A percentile compares a stretch with the other conserved stretches of the same genome.
Evolutionary conservation across 2,329 filamentous ascomycete genomes (phyloP).

Genomic region (Clarireedia hainanense): DNA sequence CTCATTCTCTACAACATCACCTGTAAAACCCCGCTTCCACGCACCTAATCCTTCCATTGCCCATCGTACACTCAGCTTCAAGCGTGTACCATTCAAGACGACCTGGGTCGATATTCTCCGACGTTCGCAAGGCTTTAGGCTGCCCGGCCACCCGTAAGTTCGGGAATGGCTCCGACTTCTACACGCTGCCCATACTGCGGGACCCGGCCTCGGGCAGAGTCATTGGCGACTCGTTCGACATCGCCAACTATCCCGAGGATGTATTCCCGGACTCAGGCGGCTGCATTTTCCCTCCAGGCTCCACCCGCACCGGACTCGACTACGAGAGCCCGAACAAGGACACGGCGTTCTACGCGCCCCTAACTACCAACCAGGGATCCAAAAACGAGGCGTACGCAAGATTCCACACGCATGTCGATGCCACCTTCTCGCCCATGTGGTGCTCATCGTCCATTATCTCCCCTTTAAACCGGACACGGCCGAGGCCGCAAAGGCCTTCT

Average conservation of each 20-base stretch:
- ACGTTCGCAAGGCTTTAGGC: slow-evolving; percentile 38
- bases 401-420: slow-evolving; percentile 50
- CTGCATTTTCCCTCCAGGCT: not conserved
- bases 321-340: not conserved
- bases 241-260: slow-evolving; percentile 35
- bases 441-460: slow-evolving; percentile 35
- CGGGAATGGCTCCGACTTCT: slow-evolving; percentile 48
- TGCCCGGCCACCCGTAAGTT: slow-evolving; percentile 45
- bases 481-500: not conserved
- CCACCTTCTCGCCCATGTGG: slow-evolving; percentile 40
- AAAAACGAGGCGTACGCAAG: slow-evolving; percentile 31
- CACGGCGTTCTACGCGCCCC: not conserved
- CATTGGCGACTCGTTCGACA: slow-evolving; percentile 58
- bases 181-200: slow-evolving; percentile 50
- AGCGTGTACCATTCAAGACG: not conserved
- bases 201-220: slow-evolving; percentile 35
- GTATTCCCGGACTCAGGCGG: not conserved
- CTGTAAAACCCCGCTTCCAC: not conserved
- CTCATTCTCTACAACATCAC: not conserved
- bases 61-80: not conserved
- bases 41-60: not conserved
- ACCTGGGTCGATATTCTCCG: not conserved
- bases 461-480: slow-evolving; percentile 23
- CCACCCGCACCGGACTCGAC: not conserved
- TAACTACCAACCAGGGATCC: slow-evolving; percentile 14